phyloP scores from a whole-genome alignment of 495 filamentous ascomycete genomes.

The Cudoniella acicularis region DNA sequence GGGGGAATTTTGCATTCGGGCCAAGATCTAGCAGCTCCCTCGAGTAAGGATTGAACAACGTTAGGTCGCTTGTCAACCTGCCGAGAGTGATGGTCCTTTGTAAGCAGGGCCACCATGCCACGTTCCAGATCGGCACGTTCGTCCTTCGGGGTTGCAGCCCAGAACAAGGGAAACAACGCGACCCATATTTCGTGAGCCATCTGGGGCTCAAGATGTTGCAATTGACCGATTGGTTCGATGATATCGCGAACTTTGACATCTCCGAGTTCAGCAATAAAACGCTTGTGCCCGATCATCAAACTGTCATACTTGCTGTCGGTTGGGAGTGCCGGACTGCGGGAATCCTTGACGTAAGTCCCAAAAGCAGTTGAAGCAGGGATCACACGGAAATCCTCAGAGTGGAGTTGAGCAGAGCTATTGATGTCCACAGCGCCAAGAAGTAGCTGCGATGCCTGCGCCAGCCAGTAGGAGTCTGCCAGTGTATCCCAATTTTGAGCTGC shows the following conservation, averaged over 20 bases:
- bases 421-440: constrained; percentile 88
- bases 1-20: constrained; percentile 90
- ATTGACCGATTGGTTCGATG: constrained; percentile 85
- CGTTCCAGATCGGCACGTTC: constrained; percentile 89
- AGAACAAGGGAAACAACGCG: constrained; percentile 84
- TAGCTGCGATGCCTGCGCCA: constrained; percentile 88
- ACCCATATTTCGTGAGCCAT: constrained; percentile 88
- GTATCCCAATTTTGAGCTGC: constrained; percentile 97
- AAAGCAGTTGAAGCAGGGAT: constrained; percentile 68
- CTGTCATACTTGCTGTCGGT: constrained; percentile 76
- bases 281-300: constrained; percentile 70
- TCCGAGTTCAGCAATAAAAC: constrained; percentile 77
- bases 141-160: constrained; percentile 82
- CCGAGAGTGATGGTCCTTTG: constrained; percentile 90
- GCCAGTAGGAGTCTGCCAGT: constrained; percentile 90
- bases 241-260: constrained; percentile 84
- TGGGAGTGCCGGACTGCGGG: constrained; percentile 66
- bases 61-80: constrained; percentile 94
- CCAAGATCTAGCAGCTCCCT: constrained; percentile 74
- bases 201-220: constrained; percentile 82
- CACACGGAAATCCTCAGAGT: constrained; percentile 77
- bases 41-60: constrained; percentile 84
- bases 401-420: constrained; percentile 68
- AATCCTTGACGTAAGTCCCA: constrained; percentile 65
- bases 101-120: constrained; percentile 78